phyloP scores from a whole-genome alignment of 2,329 filamentous ascomycete species.

The Sclerotinia spermophila region DNA sequence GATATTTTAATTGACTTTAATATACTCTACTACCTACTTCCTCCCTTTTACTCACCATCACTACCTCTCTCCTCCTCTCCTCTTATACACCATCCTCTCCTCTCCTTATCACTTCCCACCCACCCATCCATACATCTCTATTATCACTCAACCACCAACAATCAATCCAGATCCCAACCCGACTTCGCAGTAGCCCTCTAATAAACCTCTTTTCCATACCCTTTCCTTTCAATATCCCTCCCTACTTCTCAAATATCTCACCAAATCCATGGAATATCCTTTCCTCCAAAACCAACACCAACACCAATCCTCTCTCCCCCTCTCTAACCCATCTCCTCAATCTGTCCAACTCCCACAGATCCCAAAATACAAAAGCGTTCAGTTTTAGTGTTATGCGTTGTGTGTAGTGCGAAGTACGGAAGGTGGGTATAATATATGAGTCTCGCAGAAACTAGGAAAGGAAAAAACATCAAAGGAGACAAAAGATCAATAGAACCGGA shows the following conservation, averaged over 20 bases:
- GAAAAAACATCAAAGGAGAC: conserved; percentile 18
- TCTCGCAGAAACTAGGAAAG: not conserved
- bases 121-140: not conserved
- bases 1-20: not conserved
- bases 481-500: not conserved
- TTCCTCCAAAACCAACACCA: not conserved
- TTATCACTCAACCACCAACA: conserved; percentile 8
- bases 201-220: not conserved
- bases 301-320: not conserved
- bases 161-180: not conserved
- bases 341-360: not conserved
- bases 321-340: not conserved
- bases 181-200: not conserved
- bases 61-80: not conserved
- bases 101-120: not conserved
- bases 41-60: not conserved
- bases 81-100: not conserved
- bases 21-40: not conserved
- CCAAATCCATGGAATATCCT: not conserved
- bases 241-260: not conserved
- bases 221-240: not conserved
- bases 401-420: not conserved
- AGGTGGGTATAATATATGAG: conserved; percentile 18
- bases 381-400: not conserved
- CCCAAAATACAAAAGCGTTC: conserved; percentile 1